Evolutionary conservation across 164 flowering plant species (phyloP).

Genomic region (Tinospora cordifolia): DNA sequence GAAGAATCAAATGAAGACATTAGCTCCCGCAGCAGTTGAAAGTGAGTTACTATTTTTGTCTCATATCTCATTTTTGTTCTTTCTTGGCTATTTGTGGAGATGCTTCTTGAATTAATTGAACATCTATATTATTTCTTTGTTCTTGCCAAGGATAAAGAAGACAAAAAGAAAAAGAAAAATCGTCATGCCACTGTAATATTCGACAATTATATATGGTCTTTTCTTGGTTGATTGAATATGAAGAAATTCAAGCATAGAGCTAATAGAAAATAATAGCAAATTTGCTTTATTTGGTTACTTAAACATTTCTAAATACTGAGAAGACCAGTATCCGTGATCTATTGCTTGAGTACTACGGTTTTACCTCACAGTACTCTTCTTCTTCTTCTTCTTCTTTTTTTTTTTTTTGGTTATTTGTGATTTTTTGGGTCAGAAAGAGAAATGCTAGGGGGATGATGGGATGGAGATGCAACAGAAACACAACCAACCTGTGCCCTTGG

Average conservation of each 20-base stretch:
- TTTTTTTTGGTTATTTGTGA: no score
- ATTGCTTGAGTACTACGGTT: no score
- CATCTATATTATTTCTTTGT: background rate
- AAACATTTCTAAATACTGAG: background rate
- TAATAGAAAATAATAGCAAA: background rate
- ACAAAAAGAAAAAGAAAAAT: no score
- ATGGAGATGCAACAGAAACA: no score
- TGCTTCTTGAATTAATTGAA: background rate
- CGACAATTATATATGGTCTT: background rate
- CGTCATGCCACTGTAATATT: no score
- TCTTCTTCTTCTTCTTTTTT: no score
- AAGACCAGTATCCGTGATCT: no score
- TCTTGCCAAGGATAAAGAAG: background rate
- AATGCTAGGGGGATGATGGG: no score
- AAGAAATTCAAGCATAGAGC: background rate
- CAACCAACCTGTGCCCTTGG: no score
- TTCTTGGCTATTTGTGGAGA: background rate
- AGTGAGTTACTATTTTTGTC: slow-evolving; percentile 15
- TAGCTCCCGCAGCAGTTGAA: slow-evolving; percentile 52
- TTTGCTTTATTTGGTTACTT: background rate
- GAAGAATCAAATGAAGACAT: slow-evolving; percentile 62
- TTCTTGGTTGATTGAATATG: background rate
- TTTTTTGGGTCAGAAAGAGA: no score
- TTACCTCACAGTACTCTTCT: no score
- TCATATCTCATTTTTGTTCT: slow-evolving; percentile 3